Evolutionary conservation across 148 eudicot genomes (phyloP).

Genomic region (Mesembryanthemum crystallinum): DNA sequence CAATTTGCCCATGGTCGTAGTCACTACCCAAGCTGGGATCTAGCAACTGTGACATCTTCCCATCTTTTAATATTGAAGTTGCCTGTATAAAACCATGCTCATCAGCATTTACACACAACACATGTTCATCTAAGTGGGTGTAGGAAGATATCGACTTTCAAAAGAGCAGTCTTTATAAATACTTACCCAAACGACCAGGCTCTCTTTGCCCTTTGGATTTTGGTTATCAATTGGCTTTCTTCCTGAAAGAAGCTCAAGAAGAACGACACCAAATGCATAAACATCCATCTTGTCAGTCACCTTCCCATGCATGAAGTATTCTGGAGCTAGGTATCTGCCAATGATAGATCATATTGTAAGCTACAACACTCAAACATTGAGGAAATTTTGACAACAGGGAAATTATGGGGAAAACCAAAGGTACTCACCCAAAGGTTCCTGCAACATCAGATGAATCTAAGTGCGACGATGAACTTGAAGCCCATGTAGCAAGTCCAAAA

Average conservation of each 20-base stretch:
- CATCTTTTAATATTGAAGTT: slow-evolving; percentile 49
- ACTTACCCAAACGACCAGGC: slow-evolving; percentile 55
- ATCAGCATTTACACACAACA: background rate
- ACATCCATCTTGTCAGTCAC: slow-evolving; percentile 50
- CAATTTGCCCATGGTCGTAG: slow-evolving; percentile 50
- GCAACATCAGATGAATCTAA: slow-evolving; percentile 72
- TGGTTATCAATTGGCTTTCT: slow-evolving; percentile 47
- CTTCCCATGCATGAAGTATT: slow-evolving; percentile 61
- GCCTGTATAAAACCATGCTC: slow-evolving; percentile 40
- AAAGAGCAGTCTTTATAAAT: background rate
- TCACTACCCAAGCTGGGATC: slow-evolving; percentile 52
- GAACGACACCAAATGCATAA: slow-evolving; percentile 54
- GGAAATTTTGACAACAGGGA: background rate
- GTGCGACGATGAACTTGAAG: slow-evolving; percentile 52
- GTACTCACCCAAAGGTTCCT: slow-evolving; percentile 86
- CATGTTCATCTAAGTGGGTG: background rate
- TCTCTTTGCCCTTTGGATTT: slow-evolving; percentile 51
- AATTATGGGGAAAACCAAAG: background rate
- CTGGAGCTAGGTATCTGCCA: slow-evolving; percentile 55
- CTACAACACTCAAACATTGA: background rate
- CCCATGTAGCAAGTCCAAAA: slow-evolving; percentile 89
- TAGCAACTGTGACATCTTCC: slow-evolving; percentile 48
- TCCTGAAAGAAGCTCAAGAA: slow-evolving; percentile 55
- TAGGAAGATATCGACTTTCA: background rate
- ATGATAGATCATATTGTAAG: background rate